Evolutionary conservation across 2,329 filamentous ascomycete genomes (phyloP), one percentile per base, ranked within the genome.

Genomic region (Aspergillus hortae): DNA sequence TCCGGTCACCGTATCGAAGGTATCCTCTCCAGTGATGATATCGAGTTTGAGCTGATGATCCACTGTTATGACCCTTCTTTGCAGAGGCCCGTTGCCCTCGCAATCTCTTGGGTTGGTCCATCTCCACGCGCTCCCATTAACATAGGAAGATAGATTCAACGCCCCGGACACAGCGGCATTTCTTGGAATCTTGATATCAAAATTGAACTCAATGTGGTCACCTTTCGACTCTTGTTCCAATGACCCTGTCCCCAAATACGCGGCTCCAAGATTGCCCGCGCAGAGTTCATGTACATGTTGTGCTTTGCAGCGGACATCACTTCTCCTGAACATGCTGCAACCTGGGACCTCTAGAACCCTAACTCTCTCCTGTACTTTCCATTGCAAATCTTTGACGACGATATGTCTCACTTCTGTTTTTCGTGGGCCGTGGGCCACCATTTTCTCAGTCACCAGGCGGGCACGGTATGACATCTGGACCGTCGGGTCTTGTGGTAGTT

Each of bases 11-110:
- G 23, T 48, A 19, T 54, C 41, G 27, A 51, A 43, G 11, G 49
- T 48, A 25, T 54, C 52, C 21, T 51, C 46, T 17, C 52, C 52
- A 2, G 45, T 38, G 41, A 54, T 48, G 5, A 54, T 48, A 23
- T 54, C 52, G 4, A 54, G 38, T 10, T 35, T 51, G 23, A 54
- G 41, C 33, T 42, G 52, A 21, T 54, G 45, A 21, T 32, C 41
- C 6, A 48, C 48, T 1, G 19, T 43, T 7, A 54, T 48, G 7
- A 27, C 42, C 1, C 17, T 15, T 10, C 32, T 36, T n/a, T 35
- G 32, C 42, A 30, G 7, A 30, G 27, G 27, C 6, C 10, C 6
- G 27, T 30, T 30, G 27, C 3, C 27, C 9, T 30, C 27, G 27
- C 7, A 30, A 30, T 38, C 19, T 27, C 38, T n/a, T 15, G 3